Conservation (phyloP, 352 stramenopile species). For the Phytophthora aleatoria region DNA sequence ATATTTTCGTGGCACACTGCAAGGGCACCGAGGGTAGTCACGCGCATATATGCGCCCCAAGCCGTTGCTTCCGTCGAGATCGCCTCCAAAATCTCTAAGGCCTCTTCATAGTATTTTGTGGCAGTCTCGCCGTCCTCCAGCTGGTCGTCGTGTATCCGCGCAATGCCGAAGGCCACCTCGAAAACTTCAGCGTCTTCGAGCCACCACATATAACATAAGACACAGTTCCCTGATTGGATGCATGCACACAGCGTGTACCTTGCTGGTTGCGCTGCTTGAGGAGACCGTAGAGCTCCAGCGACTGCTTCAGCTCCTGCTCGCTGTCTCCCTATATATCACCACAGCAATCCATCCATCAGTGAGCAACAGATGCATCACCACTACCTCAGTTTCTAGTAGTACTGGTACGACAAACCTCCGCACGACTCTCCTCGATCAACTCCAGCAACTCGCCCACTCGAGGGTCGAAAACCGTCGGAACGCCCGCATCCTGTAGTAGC, state of each 20-base stretch:
- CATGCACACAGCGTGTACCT: conserved; percentile 12
- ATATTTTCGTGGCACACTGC: conserved; percentile 34
- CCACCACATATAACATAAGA: not conserved
- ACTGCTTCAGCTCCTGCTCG: conserved; percentile 21
- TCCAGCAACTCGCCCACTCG: conserved; percentile 19
- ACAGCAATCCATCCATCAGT: not conserved
- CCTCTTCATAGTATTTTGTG: conserved; percentile 31
- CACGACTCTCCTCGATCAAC: conserved; percentile 26
- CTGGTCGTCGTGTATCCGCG: conserved; percentile 31
- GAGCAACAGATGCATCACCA: not conserved
- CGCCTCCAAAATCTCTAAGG: conserved; percentile 18
- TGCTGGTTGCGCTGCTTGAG: conserved; percentile 23
- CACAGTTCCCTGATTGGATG: not conserved
- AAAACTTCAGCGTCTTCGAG: conserved; percentile 21
- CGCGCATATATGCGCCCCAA: conserved; percentile 27
- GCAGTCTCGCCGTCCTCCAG: conserved; percentile 23
- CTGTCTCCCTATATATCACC: conserved; percentile 9
- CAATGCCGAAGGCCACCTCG: conserved; percentile 32
- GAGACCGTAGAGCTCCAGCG: conserved; percentile 29
- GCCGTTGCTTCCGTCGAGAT: conserved; percentile 23
- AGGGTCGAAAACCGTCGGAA: not conserved
- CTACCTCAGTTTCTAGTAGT: not conserved
- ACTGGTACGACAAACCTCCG: conserved; percentile 11
- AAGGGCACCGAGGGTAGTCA: conserved; percentile 33
- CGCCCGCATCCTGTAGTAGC: not conserved